phyloP scores from a whole-genome alignment of 495 filamentous ascomycete genomes.

The Neurospora sp. region DNA sequence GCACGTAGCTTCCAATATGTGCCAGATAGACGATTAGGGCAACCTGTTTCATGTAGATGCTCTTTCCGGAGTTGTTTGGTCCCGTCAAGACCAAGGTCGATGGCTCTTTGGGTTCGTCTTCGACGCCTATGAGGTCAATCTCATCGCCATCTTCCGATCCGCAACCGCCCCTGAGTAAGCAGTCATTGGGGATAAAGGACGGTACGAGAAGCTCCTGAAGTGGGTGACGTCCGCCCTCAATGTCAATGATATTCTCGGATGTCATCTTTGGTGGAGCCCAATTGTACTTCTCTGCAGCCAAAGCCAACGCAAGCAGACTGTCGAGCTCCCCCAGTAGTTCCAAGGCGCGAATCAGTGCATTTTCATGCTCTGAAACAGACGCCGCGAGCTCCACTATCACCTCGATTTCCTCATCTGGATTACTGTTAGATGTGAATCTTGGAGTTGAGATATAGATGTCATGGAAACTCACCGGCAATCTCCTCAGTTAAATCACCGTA shows the following conservation, averaged over 20 bases:
- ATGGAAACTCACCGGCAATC: conserved; percentile 56
- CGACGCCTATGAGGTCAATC: background rate
- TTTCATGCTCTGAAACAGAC: conserved; percentile 59
- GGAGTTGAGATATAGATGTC: background rate
- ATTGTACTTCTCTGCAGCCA: conserved; percentile 66
- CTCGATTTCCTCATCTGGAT: conserved; percentile 77
- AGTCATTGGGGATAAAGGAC: conserved; percentile 80
- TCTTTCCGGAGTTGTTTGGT: conserved; percentile 94
- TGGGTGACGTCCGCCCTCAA: conserved; percentile 76
- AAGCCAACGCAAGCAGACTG: conserved; percentile 72
- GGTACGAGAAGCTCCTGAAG: conserved; percentile 83
- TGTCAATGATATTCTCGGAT: conserved; percentile 59
- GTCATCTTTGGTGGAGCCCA: conserved; percentile 63
- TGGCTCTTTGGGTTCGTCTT: conserved; percentile 28
- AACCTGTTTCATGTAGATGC: conserved; percentile 89
- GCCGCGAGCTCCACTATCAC: conserved; percentile 73
- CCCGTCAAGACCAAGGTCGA: conserved; percentile 83
- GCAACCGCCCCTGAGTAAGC: conserved; percentile 54
- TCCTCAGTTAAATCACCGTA: conserved; percentile 77
- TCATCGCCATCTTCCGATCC: conserved; percentile 16
- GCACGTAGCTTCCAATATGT: conserved; percentile 87
- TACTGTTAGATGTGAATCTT: background rate
- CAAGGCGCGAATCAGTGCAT: conserved; percentile 54
- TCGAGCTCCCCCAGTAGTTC: conserved; percentile 82
- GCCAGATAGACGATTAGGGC: conserved; percentile 92